phyloP scores from a whole-genome alignment of 129 eudicot species.

The Escallonia herrerae region DNA sequence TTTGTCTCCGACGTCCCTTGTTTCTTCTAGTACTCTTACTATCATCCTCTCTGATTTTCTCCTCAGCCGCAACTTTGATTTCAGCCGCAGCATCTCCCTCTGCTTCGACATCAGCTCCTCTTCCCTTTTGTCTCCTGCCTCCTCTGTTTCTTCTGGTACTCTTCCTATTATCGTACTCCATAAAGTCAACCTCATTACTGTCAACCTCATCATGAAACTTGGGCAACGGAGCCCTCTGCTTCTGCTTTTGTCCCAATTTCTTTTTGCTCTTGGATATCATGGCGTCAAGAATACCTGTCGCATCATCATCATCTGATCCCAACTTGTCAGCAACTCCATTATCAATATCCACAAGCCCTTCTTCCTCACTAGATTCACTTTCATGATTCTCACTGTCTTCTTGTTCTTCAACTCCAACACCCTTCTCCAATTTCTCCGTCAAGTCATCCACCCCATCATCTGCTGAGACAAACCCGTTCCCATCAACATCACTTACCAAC shows the following conservation, averaged over 20 bases:
- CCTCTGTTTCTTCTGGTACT: conserved; percentile 63
- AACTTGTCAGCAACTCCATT: conserved; percentile 15
- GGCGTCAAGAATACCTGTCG: conserved; percentile 54
- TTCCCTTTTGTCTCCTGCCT: conserved; percentile 41
- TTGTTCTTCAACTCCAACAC: conserved; percentile 31
- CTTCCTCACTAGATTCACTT: conserved; percentile 32
- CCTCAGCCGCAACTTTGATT: conserved; percentile 6
- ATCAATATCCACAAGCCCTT: conserved; percentile 26
- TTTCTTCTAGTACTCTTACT: conserved; percentile 42
- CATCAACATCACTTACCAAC: conserved; percentile 15
- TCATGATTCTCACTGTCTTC: conserved; percentile 26
- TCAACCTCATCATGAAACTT: conserved; percentile 36
- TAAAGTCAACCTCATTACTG: conserved; percentile 54
- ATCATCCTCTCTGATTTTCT: conserved; percentile 24
- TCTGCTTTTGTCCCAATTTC: conserved; percentile 21
- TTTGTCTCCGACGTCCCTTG: conserved; percentile 51
- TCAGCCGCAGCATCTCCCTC: conserved; percentile 13
- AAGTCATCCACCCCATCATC: conserved; percentile 48
- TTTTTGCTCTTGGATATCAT: conserved; percentile 59
- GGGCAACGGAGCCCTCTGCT: conserved; percentile 25
- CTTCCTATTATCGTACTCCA: conserved; percentile 64
- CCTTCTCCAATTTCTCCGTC: conserved; percentile 37
- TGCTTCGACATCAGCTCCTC: conserved; percentile 38
- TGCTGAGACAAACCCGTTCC: conserved; percentile 31
- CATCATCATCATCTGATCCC: conserved; percentile 38